Percentiles rank a stretch among this genome's conserved stretches.
phyloP scores from a whole-genome alignment of 495 filamentous ascomycete species.

The Penicillium cosmopolitanum region DNA sequence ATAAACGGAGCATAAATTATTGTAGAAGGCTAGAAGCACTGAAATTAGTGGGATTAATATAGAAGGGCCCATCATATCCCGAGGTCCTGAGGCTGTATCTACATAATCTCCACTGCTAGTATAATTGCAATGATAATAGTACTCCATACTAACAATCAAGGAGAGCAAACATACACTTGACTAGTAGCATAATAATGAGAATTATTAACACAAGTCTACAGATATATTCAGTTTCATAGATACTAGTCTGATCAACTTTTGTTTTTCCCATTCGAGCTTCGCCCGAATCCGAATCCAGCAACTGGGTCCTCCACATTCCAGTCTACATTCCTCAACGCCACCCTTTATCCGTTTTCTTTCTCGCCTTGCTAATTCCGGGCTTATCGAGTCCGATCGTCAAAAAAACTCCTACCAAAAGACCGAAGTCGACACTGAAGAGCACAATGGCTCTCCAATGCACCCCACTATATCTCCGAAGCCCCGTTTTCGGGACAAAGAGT shows the following conservation, averaged over 20 bases:
- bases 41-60: too few relatives aligned
- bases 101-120: too few relatives aligned
- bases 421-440: background rate
- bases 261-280: background rate
- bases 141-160: too few relatives aligned
- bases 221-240: background rate
- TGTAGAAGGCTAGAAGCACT: too few relatives aligned
- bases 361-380: conserved; percentile 10
- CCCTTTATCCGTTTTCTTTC: conserved; percentile 13
- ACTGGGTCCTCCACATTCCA: conserved; percentile 17
- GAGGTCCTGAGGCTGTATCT: too few relatives aligned
- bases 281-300: conserved; percentile 11
- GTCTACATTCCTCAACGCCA: conserved; percentile 17
- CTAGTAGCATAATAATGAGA: background rate
- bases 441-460: background rate
- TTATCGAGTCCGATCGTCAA: background rate
- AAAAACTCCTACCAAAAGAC: background rate
- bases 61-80: too few relatives aligned
- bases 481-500: conserved; percentile 6
- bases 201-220: background rate
- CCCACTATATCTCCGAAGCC: too few relatives aligned
- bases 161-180: too few relatives aligned
- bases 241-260: background rate
- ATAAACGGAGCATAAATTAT: too few relatives aligned
- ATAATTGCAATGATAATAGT: too few relatives aligned